Percentiles rank a stretch among this genome's conserved stretches.
These are phyloP conservation scores for Sphaerosporella brunnea DNA, from an alignment of 495 filamentous ascomycete genomes.

Conservation along the genomic window DNA sequence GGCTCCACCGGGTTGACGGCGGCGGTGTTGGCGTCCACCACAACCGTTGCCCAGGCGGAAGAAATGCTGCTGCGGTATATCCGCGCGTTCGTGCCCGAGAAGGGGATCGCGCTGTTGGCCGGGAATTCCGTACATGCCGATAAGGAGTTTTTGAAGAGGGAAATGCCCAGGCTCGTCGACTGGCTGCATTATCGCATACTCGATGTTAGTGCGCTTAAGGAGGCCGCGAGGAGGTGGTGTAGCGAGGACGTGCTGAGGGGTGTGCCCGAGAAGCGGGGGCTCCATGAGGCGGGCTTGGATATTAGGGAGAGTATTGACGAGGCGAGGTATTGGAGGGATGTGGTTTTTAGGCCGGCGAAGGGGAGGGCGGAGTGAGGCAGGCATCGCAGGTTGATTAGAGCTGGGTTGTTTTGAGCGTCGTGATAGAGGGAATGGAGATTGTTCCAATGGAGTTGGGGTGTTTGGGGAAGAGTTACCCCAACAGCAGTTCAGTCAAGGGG, in stretches of 20 bases:
- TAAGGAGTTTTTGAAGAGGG: conserved; percentile 57
- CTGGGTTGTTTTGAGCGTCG: too few species aligned
- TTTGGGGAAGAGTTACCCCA: too few species aligned
- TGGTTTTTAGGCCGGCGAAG: conserved; percentile 33
- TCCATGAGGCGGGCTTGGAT: conserved; percentile 73
- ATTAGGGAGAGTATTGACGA: conserved; percentile 92
- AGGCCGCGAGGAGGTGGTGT: conserved; percentile 71
- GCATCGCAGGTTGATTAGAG: too few species aligned
- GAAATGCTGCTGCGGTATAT: conserved; percentile 61
- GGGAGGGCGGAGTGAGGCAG: not conserved
- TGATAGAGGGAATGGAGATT: too few species aligned
- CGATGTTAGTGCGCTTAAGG: conserved; percentile 82
- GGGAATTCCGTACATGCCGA: conserved; percentile 90
- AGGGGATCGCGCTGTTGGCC: conserved; percentile 51
- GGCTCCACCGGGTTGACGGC: conserved; percentile 57
- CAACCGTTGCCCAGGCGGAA: conserved; percentile 54
- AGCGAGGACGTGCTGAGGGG: conserved; percentile 36
- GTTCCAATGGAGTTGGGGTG: too few species aligned
- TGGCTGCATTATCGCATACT: conserved; percentile 77
- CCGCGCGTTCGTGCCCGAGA: conserved; percentile 44
- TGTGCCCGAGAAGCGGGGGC: conserved; percentile 51
- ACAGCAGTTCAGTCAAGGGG: too few species aligned
- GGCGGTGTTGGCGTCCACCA: conserved; percentile 54
- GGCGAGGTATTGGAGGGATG: conserved; percentile 58
- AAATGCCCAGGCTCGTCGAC: conserved; percentile 50